Percentiles rank a stretch among this genome's conserved stretches.
phyloP scores from a whole-genome alignment of 169 alveolate species.

The Eimeria falciformis region DNA sequence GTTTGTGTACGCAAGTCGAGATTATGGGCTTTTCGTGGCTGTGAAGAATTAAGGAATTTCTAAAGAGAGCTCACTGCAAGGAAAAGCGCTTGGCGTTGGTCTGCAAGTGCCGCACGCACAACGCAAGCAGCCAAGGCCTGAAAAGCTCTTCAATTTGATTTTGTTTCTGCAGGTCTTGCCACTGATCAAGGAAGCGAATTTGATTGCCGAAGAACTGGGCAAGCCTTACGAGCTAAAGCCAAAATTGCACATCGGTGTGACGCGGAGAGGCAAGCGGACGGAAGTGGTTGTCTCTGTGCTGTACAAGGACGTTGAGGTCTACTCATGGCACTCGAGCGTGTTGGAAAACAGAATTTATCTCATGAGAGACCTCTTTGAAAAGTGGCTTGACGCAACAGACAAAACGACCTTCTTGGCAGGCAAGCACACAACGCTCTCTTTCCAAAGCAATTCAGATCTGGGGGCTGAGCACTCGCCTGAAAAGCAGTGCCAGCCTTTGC shows the following conservation, averaged over 20 bases:
- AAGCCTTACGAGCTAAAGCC: conserved; percentile 20
- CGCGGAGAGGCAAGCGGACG: conserved; percentile 2
- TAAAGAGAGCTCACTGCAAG: too few relatives aligned
- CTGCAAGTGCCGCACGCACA: too few relatives aligned
- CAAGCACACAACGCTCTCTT: too few relatives aligned
- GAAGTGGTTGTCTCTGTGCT: conserved; percentile 11
- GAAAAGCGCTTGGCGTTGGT: too few relatives aligned
- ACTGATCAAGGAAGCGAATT: conserved; percentile 56
- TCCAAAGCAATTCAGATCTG: too few relatives aligned
- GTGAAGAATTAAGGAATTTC: too few relatives aligned
- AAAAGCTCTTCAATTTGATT: too few relatives aligned
- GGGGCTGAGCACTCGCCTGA: too few relatives aligned
- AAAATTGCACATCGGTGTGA: background rate
- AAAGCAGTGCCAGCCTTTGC: too few relatives aligned
- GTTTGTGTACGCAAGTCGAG: too few relatives aligned
- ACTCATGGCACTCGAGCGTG: conserved; percentile 40
- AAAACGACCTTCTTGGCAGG: background rate
- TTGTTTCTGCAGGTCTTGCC: conserved; percentile 25
- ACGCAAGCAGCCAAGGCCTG: too few relatives aligned
- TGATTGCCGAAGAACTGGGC: conserved; percentile 68
- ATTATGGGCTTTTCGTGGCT: too few relatives aligned
- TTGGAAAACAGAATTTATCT: conserved; percentile 64
- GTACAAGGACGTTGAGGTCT: background rate
- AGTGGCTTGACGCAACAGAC: conserved; percentile 40
- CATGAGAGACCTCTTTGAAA: conserved; percentile 73